phyloP scores from a whole-genome alignment of 257 asterid species.

The Nicotiana noctiflora region DNA sequence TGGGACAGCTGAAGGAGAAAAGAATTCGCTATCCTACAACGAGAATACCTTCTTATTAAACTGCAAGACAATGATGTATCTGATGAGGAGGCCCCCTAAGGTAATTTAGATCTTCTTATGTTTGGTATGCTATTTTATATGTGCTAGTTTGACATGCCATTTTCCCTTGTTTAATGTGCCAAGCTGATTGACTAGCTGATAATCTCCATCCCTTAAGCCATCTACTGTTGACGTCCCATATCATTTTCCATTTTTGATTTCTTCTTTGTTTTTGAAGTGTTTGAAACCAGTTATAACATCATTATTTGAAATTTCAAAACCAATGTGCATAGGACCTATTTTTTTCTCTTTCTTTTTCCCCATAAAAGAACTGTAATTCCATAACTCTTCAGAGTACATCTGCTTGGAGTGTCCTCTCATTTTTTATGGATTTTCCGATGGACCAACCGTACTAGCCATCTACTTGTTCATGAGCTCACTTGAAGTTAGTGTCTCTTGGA shows the following conservation, averaged over 20 bases:
- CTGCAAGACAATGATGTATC: constrained; percentile 95
- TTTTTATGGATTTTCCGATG: background rate
- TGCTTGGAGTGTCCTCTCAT: constrained; percentile 1
- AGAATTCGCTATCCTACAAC: constrained; percentile 90
- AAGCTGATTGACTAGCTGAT: background rate
- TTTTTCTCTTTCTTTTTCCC: background rate
- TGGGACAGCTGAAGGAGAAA: constrained; percentile 99
- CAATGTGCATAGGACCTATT: background rate
- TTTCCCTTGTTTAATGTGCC: background rate
- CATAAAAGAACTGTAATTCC: background rate
- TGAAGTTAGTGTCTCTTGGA: constrained; percentile 1
- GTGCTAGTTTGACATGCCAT: background rate
- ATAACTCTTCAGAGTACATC: background rate
- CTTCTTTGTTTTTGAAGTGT: background rate
- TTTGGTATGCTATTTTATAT: background rate
- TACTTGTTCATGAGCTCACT: background rate
- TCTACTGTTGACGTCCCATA: background rate
- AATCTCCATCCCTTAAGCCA: background rate
- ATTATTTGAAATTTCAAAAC: background rate
- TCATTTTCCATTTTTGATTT: background rate
- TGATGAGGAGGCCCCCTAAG: constrained; percentile 92
- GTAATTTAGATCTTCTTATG: constrained; percentile 28
- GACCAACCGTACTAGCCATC: background rate
- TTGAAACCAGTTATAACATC: background rate
- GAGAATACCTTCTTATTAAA: constrained; percentile 87